Base-by-base conservation (phyloP, 2,329 filamentous ascomycete genomes). In the Sclerotiophoma versabilis region DNA sequence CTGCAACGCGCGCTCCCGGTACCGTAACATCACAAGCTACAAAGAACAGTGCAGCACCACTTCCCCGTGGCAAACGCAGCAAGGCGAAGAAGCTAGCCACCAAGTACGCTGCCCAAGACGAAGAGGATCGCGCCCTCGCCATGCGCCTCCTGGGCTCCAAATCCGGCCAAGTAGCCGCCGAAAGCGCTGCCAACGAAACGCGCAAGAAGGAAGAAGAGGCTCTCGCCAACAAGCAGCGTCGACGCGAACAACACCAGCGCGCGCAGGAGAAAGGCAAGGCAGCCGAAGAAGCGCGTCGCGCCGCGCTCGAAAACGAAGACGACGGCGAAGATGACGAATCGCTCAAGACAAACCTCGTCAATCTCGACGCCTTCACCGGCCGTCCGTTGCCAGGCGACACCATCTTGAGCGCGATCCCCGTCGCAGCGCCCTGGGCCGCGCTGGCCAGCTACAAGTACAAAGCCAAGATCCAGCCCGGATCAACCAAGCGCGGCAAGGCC, bases 81-180 rank as follows among this genome's bases (percentile, higher is more conserved):
- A 96, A 96, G 72, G 87, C 88, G 36, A 96, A 96, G 80, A 96
- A 95, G 74, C 87, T 91, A 2, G 91, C 91, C 3, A 80, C 85
- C 54, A 97, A 96, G 73, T 99, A 99, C 77, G 93, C 90, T 38
- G 81, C 96, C 65, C 95, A 98, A 80, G 93, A 98, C 65, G 92
- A 96, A 49, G 93, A 96, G 75, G 95, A 99, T 69, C 91, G 92
- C 11, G 85, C 84, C 6, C 84, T 93, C 0, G 92, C 92, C 26
- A 89, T 97, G 75, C 83, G 87, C 20, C 83, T 98, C n/a, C 86
- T 96, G n/a, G 95, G 95, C 32, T 88, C 91, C 2, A 80, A 83
- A 54, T 88, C 88, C 1, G 83, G 84, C 30, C 83, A 90, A 64
- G 87, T 87, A 58, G 85, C 84, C 12, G 88, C 87, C 2, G 89